Base-by-base conservation (phyloP, 805 yeast species). In the Phaffomyces thermotolerans region DNA sequence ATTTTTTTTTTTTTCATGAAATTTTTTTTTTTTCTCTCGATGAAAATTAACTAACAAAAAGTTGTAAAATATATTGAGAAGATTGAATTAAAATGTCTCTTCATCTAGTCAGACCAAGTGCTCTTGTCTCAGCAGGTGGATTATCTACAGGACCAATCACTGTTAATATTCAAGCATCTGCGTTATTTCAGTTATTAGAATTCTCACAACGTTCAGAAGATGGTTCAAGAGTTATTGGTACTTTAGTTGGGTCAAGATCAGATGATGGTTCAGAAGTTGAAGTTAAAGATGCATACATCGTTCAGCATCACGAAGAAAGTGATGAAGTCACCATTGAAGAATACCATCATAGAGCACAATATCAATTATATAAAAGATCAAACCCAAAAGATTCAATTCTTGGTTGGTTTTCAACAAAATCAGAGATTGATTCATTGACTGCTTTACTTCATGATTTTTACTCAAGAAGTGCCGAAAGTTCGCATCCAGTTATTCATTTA, bases 381-480 rank as follows among this genome's bases (percentile, higher is more conserved):
- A 82, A 81, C 64, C 91, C 93, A 45, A 84, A 83, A 59, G 84
- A 81, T 51, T 72, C 73, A 41, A 82, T 88, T 43, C 72, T 88
- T 39, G 96, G 96, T 44, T 88, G 96, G 96, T 88, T 84, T 62
- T 80, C 82, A 40, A 69, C 83, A 15, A 67, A 70, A 39, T 67
- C 74, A 17, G 70, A 69, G 51, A 74, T 86, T 50, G 90, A 84
- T 65, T 72, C 78, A 43, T 76, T 82, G 61, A 78, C 89, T 13
- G 86, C 86, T 9, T 72, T 85, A 51, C 79, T 87, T 56, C 95
- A 87, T 61, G 91, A 82, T 57, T 82, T 85, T 58, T 87, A 82
- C 67, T 69, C 79, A 34, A 79, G 81, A 55, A 82, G 85, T 45
- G 65, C 72, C 15, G 83, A 78, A 56, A 75, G 60, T 58, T 93